Conservation (phyloP, 2,329 filamentous ascomycete species). For the Curvularia sp. region DNA sequence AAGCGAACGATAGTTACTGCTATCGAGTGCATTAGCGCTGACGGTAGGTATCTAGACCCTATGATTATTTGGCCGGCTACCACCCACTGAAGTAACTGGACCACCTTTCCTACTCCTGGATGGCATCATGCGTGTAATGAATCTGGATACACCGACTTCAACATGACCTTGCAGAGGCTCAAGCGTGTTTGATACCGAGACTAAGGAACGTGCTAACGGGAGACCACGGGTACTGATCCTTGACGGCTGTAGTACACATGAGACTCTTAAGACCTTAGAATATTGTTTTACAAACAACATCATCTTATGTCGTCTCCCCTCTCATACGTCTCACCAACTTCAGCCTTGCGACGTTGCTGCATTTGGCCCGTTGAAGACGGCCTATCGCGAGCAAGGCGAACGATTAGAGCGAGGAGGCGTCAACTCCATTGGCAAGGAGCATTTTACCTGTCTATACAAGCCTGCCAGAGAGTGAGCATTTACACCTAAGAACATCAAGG, state of each 20-base stretch:
- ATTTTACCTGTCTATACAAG: slow-evolving; percentile 32
- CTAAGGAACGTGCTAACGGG: not conserved
- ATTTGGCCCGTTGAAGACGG: not conserved
- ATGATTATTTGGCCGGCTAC: not conserved
- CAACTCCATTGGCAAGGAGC: slow-evolving; percentile 25
- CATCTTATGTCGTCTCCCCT: not conserved
- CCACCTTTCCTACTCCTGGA: not conserved
- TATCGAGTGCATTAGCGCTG: not conserved
- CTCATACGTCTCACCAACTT: too few species aligned
- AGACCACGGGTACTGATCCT: not conserved
- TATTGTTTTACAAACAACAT: not conserved
- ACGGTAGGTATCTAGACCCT: not conserved
- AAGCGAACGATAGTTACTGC: slow-evolving; percentile 15
- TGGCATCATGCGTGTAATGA: not conserved
- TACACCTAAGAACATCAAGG: slow-evolving; percentile 40
- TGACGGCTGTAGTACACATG: not conserved
- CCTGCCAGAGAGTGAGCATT: slow-evolving; percentile 33
- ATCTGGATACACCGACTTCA: not conserved
- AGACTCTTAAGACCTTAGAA: not conserved
- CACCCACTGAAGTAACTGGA: not conserved
- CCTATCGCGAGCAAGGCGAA: slow-evolving; percentile 14
- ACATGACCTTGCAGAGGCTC: not conserved
- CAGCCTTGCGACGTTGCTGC: not conserved
- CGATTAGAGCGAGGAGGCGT: slow-evolving; percentile 19
- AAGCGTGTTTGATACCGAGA: not conserved